These are phyloP conservation scores for Cercospora nicotianae DNA, from an alignment of 2,329 filamentous ascomycete species.

Conservation along the genomic window DNA sequence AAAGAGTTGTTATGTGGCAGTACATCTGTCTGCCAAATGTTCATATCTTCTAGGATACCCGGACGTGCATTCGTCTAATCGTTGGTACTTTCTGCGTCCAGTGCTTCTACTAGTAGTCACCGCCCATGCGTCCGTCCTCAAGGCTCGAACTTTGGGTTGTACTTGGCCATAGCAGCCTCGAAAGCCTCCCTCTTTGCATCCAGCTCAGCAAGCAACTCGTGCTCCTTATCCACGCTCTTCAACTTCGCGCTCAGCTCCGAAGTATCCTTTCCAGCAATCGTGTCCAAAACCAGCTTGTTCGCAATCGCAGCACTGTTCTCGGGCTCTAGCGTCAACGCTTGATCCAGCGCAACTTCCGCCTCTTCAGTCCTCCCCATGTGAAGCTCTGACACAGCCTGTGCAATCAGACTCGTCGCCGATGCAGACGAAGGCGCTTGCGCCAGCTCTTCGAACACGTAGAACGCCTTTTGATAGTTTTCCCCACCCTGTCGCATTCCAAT, in stretches of 20 bases:
- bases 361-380: conserved; percentile 87
- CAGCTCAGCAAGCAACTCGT: conserved; percentile 71
- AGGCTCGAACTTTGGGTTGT: conserved; percentile 74
- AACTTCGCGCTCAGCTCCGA: conserved; percentile 56
- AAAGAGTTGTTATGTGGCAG: neutral
- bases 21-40: neutral
- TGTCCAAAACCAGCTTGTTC: conserved; percentile 77
- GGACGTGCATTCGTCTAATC: conserved; percentile 3
- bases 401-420: conserved; percentile 72
- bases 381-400: conserved; percentile 87
- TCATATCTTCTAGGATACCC: conserved; percentile 9
- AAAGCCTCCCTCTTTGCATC: conserved; percentile 85
- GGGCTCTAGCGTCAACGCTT: conserved; percentile 73
- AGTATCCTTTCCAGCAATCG: conserved; percentile 71
- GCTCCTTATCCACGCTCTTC: conserved; percentile 62
- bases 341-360: conserved; percentile 79
- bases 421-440: conserved; percentile 82
- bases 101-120: neutral
- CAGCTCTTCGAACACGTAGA: conserved; percentile 96
- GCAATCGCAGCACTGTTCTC: conserved; percentile 73
- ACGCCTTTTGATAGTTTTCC: conserved; percentile 92
- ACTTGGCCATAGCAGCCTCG: conserved; percentile 82
- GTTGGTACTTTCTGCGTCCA: neutral
- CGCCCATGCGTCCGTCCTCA: conserved; percentile 35
- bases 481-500: conserved; percentile 88